These are phyloP conservation scores for Penicillium sp. DNA, from an alignment of 2,329 filamentous ascomycete genomes.

Conservation along the genomic window DNA sequence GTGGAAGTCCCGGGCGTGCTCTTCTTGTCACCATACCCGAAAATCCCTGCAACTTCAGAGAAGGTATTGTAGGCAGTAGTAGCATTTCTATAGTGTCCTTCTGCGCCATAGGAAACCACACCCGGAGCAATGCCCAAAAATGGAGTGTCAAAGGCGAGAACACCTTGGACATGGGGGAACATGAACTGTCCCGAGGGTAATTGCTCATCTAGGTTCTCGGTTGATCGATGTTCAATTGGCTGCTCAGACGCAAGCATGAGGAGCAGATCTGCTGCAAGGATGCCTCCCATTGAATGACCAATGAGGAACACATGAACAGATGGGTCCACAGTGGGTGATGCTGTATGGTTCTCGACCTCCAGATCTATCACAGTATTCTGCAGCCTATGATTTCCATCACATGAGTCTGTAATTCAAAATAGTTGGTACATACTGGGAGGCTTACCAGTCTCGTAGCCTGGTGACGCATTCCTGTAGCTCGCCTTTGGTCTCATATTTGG, in stretches of 20 bases:
- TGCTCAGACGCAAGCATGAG: slow-evolving; percentile 67
- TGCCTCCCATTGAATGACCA: slow-evolving; percentile 88
- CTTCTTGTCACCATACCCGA: slow-evolving; percentile 58
- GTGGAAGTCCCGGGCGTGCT: slow-evolving; percentile 11
- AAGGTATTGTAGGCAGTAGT: slow-evolving; percentile 63
- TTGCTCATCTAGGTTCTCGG: slow-evolving; percentile 8
- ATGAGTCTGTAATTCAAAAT: background rate
- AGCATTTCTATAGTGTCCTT: slow-evolving; percentile 75
- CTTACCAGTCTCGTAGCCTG: slow-evolving; percentile 46
- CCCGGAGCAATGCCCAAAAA: slow-evolving; percentile 55
- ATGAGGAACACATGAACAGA: slow-evolving; percentile 75
- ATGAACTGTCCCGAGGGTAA: slow-evolving; percentile 53
- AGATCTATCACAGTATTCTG: slow-evolving; percentile 90
- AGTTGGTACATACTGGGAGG: background rate
- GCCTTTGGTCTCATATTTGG: slow-evolving; percentile 47
- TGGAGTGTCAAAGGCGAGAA: slow-evolving; percentile 91
- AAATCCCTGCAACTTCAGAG: slow-evolving; percentile 56
- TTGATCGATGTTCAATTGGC: slow-evolving; percentile 38
- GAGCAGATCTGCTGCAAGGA: slow-evolving; percentile 84
- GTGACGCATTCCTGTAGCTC: slow-evolving; percentile 44
- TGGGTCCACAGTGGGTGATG: slow-evolving; percentile 78
- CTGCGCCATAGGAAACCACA: slow-evolving; percentile 56
- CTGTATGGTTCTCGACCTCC: slow-evolving; percentile 73
- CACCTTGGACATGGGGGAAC: slow-evolving; percentile 87
- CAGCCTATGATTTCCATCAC: slow-evolving; percentile 56